Evolutionary conservation across 495 filamentous ascomycete genomes (phyloP).

Genomic region (Friedmanniomyces simplex): DNA sequence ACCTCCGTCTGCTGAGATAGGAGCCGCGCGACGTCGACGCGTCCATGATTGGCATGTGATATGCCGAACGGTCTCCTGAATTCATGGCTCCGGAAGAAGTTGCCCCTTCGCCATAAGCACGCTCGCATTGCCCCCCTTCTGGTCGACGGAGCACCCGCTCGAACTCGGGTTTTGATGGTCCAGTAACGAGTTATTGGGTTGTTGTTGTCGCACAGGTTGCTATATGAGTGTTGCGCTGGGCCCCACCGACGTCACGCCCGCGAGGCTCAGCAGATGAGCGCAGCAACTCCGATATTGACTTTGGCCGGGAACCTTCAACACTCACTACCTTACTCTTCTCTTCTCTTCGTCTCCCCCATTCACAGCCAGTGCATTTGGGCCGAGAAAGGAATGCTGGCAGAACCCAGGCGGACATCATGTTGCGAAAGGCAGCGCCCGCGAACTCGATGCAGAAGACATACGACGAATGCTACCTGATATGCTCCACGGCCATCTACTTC

Average conservation of each 20-base stretch:
- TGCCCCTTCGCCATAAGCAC: background rate
- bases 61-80: background rate
- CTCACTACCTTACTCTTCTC: too few relatives aligned
- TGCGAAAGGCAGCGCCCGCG: constrained; percentile 60
- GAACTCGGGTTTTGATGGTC: too few relatives aligned
- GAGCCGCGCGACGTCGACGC: constrained; percentile 13
- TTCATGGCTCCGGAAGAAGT: background rate
- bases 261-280: too few relatives aligned
- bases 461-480: constrained; percentile 87
- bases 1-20: constrained; percentile 1
- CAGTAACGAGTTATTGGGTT: background rate
- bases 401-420: background rate
- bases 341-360: too few relatives aligned
- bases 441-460: constrained; percentile 85
- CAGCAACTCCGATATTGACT: too few relatives aligned
- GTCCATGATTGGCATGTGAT: background rate
- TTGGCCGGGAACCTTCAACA: too few relatives aligned
- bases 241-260: background rate
- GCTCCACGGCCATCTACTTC: constrained; percentile 91
- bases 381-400: background rate
- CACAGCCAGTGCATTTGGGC: too few relatives aligned
- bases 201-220: background rate
- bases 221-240: background rate
- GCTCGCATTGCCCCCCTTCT: constrained; percentile 10
- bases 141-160: background rate